Percentiles rank a stretch among this genome's conserved stretches.
phyloP scores from a whole-genome alignment of 2,329 filamentous ascomycete species.

The Leptographium galeiforme region DNA sequence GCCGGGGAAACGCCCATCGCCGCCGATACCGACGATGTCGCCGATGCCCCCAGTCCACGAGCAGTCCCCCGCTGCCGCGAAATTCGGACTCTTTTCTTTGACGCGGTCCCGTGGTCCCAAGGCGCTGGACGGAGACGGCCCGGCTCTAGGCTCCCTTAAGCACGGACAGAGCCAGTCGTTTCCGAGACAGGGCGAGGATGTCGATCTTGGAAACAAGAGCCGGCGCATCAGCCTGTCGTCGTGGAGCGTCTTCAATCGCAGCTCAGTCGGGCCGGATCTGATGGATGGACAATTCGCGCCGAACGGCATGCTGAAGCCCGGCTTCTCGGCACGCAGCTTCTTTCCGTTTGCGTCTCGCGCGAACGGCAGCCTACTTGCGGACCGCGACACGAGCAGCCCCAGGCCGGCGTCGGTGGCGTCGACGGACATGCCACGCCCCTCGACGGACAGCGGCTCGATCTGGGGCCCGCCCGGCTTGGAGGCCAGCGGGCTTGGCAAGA shows the following conservation, averaged over 20 bases:
- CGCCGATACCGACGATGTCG: constrained; percentile 22
- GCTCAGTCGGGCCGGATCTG: constrained; percentile 33
- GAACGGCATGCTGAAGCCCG: constrained; percentile 16
- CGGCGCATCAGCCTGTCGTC: constrained; percentile 45
- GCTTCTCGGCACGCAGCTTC: constrained; percentile 28
- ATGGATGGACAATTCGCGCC: constrained; percentile 17
- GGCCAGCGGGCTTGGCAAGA: constrained; percentile 29
- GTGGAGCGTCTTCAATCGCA: constrained; percentile 45
- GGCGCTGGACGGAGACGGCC: constrained; percentile 44
- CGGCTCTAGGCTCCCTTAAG: constrained; percentile 55
- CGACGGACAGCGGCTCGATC: constrained; percentile 64
- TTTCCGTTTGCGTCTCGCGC: constrained; percentile 38
- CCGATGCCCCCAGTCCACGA: constrained; percentile 7
- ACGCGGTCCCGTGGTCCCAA: constrained; percentile 51
- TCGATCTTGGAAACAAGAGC: constrained; percentile 35
- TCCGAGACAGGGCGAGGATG: constrained; percentile 46
- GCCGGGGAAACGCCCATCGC: constrained; percentile 25
- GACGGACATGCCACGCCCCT: constrained; percentile 60
- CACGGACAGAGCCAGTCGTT: constrained; percentile 65
- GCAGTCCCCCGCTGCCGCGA: constrained; percentile 20
- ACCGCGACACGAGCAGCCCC: constrained; percentile 45
- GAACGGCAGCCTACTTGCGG: constrained; percentile 30
- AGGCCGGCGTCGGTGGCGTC: constrained; percentile 58
- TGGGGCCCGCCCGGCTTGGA: constrained; percentile 45
- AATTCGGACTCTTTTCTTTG: constrained; percentile 42